Base-by-base conservation (phyloP, 352 stramenopile species). In the Globisporangium orthogonon region DNA sequence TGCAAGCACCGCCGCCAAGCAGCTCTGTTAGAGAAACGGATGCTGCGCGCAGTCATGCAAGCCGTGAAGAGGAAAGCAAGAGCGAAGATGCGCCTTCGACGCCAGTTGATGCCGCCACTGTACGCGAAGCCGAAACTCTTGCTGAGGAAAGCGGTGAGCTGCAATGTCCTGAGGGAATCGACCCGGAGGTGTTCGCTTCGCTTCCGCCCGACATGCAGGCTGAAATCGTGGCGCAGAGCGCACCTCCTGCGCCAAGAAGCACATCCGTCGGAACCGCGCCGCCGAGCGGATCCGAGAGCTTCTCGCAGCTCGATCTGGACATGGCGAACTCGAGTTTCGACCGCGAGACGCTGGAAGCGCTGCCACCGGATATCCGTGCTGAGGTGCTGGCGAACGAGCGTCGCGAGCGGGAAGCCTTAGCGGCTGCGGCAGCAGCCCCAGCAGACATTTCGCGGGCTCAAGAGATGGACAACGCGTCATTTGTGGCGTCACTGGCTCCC, bases 391-490 rank as follows among this genome's bases (percentile, higher is more conserved):
- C 96, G 57, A 97, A 98, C 67, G 96, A 99, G 60, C 87, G 95
- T 28, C 89, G 91, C 15, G 91, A 98, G 67, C 78, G 95, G 23
- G 81, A 94, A 70, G 70, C 81, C 58, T 66, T 78, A 55, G 74
- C 83, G 45, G 75, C 83, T 35, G 73, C 82, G 14, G 76, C 87
- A 15, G 72, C 67, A 33, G 77, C 84, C 14, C 78, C 91, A 52
- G 81, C 90, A 14, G 96, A 99, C 71, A 95, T 96, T 6, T 97
- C 94, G 15, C 91, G 95, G 47, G 97, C 96, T 23, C 87, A 98
- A 74, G 96, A 99, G 51, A 99, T 99, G 95, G 97, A 99, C 69
- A 98, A 98, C 73, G 96, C 95, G 33, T 98, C 92, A 10, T 98
- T 99, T 73, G 79, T 99, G 9, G 96, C 96, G 5, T 99, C 97